Evolutionary conservation across 2,329 filamentous ascomycete genomes (phyloP).

Genomic region (Cladosporium sp.): DNA sequence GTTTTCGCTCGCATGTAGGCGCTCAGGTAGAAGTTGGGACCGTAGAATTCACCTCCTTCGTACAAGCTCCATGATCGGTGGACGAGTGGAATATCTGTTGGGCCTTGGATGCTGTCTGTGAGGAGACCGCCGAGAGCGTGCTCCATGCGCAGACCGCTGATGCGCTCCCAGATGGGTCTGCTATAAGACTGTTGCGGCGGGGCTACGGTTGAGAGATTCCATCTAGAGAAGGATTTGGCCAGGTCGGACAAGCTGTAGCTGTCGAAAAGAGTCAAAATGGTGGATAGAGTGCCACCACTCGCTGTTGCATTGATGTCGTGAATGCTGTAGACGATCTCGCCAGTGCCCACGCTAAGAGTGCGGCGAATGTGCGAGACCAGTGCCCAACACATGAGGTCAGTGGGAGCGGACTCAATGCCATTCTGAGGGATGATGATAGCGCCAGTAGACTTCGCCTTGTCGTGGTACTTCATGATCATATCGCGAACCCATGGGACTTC

Average conservation of each 20-base stretch:
- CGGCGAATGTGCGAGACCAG: slow-evolving; percentile 52
- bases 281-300: slow-evolving; percentile 60
- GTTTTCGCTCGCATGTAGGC: slow-evolving; percentile 53
- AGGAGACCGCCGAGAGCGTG: slow-evolving; percentile 54
- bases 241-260: slow-evolving; percentile 46
- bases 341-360: slow-evolving; percentile 47
- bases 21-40: slow-evolving; percentile 53
- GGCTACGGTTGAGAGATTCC: slow-evolving; percentile 46
- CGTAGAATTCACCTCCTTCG: slow-evolving; percentile 50
- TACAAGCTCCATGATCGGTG: slow-evolving; percentile 58
- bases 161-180: slow-evolving; percentile 33
- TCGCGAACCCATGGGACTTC: slow-evolving; percentile 61
- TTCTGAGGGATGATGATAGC: slow-evolving; percentile 60
- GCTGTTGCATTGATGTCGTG: slow-evolving; percentile 51
- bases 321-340: slow-evolving; percentile 49
- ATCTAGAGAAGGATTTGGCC: slow-evolving; percentile 46
- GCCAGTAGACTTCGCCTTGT: slow-evolving; percentile 54
- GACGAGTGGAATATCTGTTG: slow-evolving; percentile 54
- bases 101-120: slow-evolving; percentile 50
- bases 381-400: slow-evolving; percentile 52
- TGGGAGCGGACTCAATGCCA: slow-evolving; percentile 59
- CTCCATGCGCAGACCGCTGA: slow-evolving; percentile 51
- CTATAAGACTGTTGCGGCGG: slow-evolving; percentile 29
- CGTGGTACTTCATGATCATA: slow-evolving; percentile 59
- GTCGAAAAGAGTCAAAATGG: slow-evolving; percentile 56